These are phyloP conservation scores for Tetraselmis striata DNA, from an alignment of 139 green algal species.

Conservation along the genomic window DNA sequence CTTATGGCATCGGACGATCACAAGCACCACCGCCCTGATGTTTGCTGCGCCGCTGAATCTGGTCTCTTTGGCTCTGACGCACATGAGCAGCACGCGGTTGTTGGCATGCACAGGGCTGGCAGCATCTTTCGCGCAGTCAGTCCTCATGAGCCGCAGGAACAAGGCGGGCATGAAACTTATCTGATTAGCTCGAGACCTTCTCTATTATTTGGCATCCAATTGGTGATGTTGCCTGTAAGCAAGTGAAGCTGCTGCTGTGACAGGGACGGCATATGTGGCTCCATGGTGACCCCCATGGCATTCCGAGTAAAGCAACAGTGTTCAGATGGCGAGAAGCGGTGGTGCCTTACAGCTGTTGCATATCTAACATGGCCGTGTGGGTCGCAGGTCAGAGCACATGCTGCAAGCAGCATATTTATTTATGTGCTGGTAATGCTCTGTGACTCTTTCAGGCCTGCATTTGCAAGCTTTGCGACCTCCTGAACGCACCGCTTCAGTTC, in stretches of 20 bases:
- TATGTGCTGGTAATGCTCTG: neutral
- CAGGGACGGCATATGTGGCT: too few relatives aligned
- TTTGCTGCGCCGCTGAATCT: neutral
- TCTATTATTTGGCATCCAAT: too few relatives aligned
- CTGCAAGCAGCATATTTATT: too few relatives aligned
- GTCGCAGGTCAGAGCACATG: too few relatives aligned
- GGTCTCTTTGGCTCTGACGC: neutral
- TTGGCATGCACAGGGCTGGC: neutral
- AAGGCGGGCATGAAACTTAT: neutral
- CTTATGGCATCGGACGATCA: neutral
- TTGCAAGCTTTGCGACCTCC: neutral
- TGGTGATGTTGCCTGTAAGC: too few relatives aligned
- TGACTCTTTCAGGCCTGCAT: neutral
- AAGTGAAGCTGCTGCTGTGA: too few relatives aligned
- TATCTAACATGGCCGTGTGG: too few relatives aligned
- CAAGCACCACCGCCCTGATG: neutral
- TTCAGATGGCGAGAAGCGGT: too few relatives aligned
- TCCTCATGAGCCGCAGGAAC: neutral
- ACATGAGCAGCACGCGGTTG: neutral
- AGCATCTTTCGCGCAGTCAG: neutral
- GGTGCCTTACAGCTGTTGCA: too few relatives aligned
- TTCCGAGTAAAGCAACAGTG: too few relatives aligned
- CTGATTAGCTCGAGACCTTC: too few relatives aligned
- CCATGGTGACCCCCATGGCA: too few relatives aligned
- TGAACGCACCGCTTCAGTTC: neutral